These are phyloP conservation scores for Trametes hirsuta DNA, from an alignment of 1,284 basidiomycete genomes.

Conservation along the genomic window DNA sequence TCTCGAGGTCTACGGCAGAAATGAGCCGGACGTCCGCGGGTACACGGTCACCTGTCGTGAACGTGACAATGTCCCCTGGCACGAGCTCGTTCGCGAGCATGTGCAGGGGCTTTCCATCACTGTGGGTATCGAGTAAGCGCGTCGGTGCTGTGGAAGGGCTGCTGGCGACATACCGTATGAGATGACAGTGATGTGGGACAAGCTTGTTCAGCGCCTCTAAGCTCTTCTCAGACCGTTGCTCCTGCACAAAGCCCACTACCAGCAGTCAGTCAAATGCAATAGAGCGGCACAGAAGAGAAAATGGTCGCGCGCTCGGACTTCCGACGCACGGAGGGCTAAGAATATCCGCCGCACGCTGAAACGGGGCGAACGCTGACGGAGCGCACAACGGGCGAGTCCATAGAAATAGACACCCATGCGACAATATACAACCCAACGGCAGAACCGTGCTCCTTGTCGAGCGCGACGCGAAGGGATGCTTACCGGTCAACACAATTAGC, in stretches of 20 bases:
- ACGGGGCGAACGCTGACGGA: too few relatives aligned
- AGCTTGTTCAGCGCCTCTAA: slow-evolving; percentile 95
- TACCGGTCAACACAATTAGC: slow-evolving; percentile 90
- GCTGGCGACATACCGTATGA: slow-evolving; percentile 64
- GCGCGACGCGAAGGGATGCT: slow-evolving; percentile 25
- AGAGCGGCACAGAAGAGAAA: too few relatives aligned
- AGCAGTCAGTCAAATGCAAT: neutral
- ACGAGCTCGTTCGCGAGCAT: slow-evolving; percentile 94
- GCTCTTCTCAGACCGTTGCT: slow-evolving; percentile 93
- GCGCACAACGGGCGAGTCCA: too few relatives aligned
- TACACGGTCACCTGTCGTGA: slow-evolving; percentile 91
- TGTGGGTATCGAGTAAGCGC: slow-evolving; percentile 39
- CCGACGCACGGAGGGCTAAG: too few relatives aligned
- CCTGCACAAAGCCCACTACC: slow-evolving; percentile 93
- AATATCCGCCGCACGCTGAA: too few relatives aligned
- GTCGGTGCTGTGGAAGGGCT: slow-evolving; percentile 26
- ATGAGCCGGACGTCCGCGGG: slow-evolving; percentile 91
- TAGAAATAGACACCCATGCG: too few relatives aligned
- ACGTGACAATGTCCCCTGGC: slow-evolving; percentile 91
- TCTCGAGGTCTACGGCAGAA: slow-evolving; percentile 81
- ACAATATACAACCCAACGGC: too few relatives aligned
- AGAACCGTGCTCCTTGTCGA: neutral
- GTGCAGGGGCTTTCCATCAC: slow-evolving; percentile 75
- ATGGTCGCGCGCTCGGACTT: too few relatives aligned
- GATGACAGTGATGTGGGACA: slow-evolving; percentile 94